Base-by-base conservation (phyloP, 2,329 filamentous ascomycete genomes). In the Aspergillus sp. region DNA sequence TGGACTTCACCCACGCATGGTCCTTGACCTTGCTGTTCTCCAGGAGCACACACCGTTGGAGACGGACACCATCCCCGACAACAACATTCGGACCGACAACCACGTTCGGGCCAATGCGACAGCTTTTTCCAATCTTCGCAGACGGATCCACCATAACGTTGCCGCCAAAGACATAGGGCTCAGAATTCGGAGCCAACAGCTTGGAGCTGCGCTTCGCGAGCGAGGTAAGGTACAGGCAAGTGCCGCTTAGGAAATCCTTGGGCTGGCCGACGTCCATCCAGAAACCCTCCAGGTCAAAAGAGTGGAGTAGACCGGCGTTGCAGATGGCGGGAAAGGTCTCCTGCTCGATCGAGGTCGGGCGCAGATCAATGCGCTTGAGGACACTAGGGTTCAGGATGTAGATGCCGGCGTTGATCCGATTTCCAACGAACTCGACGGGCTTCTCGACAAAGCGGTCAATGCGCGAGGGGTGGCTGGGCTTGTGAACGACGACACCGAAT, bases 361-460 rank as follows among this genome's bases (percentile, higher is more conserved):
- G 85, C 45, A 96, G 79, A 64, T 96, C 89, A 55, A 98, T 96
- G 60, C 89, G 83, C 47, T 80, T 71, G 39, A 98, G 77, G 25
- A 96, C 78, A 32, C 81, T 86, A 30, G 88, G 86, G 72, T 95
- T 96, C 54, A 96, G 74, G 53, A 96, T 93, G 72, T 96, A 96
- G 66, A 96, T 85, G 67, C 91, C 91, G 48, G 89, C 91, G 55
- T 96, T 96, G 74, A 96, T 96, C 46, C 89, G 83, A 75, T 96
- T 96, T 53, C 89, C 89, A 37, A 96, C 89, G 58, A 95, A 96
- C 68, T 96, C 86, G 58, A 96, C 85, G 24, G 89, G 89, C 74
- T 98, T 98, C 77, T 98, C 89, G 49, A 98, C 91, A 69, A 98
- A 98, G 49, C 91, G 86, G 66, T 98, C 91, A 63, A 98, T 96